Evolutionary conservation across 2,329 filamentous ascomycete species (phyloP).

Genomic region (Colletotrichum agaves): DNA sequence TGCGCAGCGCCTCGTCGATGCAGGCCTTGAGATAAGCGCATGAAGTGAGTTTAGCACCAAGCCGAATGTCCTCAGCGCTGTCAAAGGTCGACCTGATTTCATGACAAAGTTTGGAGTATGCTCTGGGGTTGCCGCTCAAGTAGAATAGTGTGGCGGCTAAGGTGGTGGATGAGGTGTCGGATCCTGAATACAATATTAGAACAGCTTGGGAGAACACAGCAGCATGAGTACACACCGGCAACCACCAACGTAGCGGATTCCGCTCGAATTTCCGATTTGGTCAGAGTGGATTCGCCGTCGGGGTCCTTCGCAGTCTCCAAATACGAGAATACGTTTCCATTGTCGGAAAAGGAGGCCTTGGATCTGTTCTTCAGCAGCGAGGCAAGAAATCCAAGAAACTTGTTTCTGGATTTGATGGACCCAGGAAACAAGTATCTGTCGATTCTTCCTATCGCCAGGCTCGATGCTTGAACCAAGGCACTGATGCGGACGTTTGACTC

Average conservation of each 20-base stretch:
- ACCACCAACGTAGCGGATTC: slow-evolving; percentile 50
- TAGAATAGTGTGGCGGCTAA: slow-evolving; percentile 53
- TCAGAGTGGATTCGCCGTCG: slow-evolving; percentile 52
- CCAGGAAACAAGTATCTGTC: slow-evolving; percentile 13
- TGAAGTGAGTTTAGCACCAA: slow-evolving; percentile 45
- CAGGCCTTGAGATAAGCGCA: slow-evolving; percentile 55
- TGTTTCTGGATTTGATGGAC: slow-evolving; percentile 17
- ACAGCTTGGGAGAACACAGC: background rate
- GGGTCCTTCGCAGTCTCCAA: slow-evolving; percentile 58
- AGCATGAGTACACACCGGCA: slow-evolving; percentile 37
- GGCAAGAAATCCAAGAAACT: slow-evolving; percentile 21
- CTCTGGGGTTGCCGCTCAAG: slow-evolving; percentile 46
- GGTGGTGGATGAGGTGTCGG: slow-evolving; percentile 53
- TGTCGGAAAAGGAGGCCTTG: slow-evolving; percentile 42
- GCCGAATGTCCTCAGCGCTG: slow-evolving; percentile 49
- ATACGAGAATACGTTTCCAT: slow-evolving; percentile 60
- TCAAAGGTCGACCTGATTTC: slow-evolving; percentile 49
- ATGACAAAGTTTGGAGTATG: slow-evolving; percentile 43
- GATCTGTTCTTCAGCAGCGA: slow-evolving; percentile 34
- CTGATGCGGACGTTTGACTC: slow-evolving; percentile 40
- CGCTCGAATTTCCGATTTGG: slow-evolving; percentile 53
- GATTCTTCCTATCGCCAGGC: slow-evolving; percentile 5
- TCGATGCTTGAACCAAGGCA: slow-evolving; percentile 33
- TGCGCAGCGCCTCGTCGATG: slow-evolving; percentile 46
- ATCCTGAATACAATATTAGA: slow-evolving; percentile 38